Percentiles rank a stretch among this genome's conserved stretches.
Conservation (phyloP, 2,329 filamentous ascomycete genomes). For the Alternaria alternata region DNA sequence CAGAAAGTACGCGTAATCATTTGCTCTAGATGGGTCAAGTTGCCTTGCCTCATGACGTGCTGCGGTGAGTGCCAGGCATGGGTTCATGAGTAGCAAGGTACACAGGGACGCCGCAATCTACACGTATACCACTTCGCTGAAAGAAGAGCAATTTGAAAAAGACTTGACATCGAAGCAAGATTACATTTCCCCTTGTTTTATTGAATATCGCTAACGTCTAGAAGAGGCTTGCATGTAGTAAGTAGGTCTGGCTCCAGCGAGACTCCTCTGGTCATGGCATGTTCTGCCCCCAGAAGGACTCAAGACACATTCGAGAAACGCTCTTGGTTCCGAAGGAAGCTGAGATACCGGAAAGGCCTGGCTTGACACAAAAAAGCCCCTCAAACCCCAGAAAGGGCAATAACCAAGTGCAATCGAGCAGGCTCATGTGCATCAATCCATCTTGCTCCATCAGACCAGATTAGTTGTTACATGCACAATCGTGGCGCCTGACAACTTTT, state of each 20-base stretch:
- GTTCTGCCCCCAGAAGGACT: too few species aligned
- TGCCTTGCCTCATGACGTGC: not conserved
- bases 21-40: not conserved
- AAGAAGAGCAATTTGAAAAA: not conserved
- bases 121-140: not conserved
- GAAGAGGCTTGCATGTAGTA: not conserved
- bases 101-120: not conserved
- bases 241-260: not conserved
- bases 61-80: not conserved
- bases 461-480: not conserved
- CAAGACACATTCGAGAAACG: not conserved
- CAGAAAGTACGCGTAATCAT: not conserved
- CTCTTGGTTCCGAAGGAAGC: not conserved
- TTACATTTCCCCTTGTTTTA: not conserved
- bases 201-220: not conserved
- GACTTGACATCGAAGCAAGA: not conserved
- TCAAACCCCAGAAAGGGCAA: not conserved
- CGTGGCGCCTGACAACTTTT: not conserved
- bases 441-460: not conserved
- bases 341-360: not conserved
- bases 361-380: not conserved
- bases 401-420: not conserved
- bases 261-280: not conserved
- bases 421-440: not conserved
- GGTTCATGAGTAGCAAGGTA: not conserved